Conservation (phyloP, 306 rosid species). For the Quercus bicolor region DNA sequence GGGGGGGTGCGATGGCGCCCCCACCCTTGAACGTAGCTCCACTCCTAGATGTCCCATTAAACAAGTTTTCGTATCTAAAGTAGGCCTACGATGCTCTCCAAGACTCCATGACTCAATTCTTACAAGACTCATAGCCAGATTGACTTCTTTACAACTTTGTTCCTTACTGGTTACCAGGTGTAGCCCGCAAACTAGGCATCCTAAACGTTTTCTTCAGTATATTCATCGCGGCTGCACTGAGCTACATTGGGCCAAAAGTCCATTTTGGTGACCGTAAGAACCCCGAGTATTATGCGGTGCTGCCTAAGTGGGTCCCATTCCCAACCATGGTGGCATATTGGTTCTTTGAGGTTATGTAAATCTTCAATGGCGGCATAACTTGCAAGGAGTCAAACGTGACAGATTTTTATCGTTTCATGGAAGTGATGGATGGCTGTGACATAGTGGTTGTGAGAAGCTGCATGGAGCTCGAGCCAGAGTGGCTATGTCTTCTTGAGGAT, state of each 20-base stretch:
- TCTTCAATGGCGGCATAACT: neutral
- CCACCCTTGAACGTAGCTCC: no score
- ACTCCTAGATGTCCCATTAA: constrained; percentile 20
- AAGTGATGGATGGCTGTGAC: neutral
- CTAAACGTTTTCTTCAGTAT: constrained; percentile 24
- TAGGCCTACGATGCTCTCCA: constrained; percentile 34
- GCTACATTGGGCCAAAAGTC: neutral
- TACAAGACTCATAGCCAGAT: constrained; percentile 22
- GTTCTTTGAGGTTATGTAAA: constrained; percentile 11
- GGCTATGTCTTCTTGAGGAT: no score
- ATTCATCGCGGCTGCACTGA: neutral
- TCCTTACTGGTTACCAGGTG: constrained; percentile 23
- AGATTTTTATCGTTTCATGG: neutral
- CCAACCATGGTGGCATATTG: neutral
- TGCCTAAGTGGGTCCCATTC: neutral
- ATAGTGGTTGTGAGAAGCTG: constrained; percentile 14
- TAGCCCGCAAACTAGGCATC: constrained; percentile 12
- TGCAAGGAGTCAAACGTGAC: neutral
- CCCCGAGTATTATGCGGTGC: neutral
- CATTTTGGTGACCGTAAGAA: neutral
- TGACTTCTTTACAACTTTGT: constrained; percentile 33
- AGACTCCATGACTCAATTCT: constrained; percentile 10
- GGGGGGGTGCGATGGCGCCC: no score
- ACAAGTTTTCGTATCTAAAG: constrained; percentile 35
- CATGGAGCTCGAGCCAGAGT: neutral